Percentiles rank a stretch among this genome's conserved stretches.
Conservation (phyloP, 352 stramenopile genomes). For the Pythium monospermum region DNA sequence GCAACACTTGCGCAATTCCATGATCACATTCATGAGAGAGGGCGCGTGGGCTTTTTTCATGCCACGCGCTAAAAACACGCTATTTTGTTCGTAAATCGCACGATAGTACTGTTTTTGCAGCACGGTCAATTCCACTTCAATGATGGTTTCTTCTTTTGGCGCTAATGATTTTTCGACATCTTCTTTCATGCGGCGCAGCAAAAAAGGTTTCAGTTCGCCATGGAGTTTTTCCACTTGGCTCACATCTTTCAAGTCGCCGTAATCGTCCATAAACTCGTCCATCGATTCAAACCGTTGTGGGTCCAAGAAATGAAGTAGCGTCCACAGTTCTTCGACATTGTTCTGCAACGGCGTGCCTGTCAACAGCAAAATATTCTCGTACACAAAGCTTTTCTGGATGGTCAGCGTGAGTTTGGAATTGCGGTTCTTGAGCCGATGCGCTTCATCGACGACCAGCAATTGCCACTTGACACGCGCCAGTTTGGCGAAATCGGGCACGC, state of each 20-base stretch:
- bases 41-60: constrained; percentile 64
- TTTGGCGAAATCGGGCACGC: constrained; percentile 91
- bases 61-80: constrained; percentile 81
- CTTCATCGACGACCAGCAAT: constrained; percentile 98
- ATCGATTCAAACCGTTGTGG: constrained; percentile 89
- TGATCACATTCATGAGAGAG: constrained; percentile 90
- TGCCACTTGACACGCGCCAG: constrained; percentile 94
- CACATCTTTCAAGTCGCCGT: constrained; percentile 91
- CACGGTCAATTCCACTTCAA: constrained; percentile 89
- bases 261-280: constrained; percentile 92
- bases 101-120: constrained; percentile 90
- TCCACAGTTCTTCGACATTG: constrained; percentile 94
- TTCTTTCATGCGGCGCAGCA: constrained; percentile 87
- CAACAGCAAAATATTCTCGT: constrained; percentile 84
- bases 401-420: constrained; percentile 93
- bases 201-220: constrained; percentile 75
- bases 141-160: constrained; percentile 87
- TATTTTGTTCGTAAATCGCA: constrained; percentile 92
- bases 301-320: constrained; percentile 98
- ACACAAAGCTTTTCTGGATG: constrained; percentile 73
- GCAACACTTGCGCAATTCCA: constrained; percentile 94
- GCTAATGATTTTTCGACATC: constrained; percentile 87
- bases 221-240: constrained; percentile 87
- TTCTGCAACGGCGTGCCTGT: constrained; percentile 90
- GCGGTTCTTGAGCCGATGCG: constrained; percentile 98